Evolutionary conservation across 805 yeast genomes (phyloP), one percentile per base, ranked within the genome.

Genomic region (Millerago galiae): DNA sequence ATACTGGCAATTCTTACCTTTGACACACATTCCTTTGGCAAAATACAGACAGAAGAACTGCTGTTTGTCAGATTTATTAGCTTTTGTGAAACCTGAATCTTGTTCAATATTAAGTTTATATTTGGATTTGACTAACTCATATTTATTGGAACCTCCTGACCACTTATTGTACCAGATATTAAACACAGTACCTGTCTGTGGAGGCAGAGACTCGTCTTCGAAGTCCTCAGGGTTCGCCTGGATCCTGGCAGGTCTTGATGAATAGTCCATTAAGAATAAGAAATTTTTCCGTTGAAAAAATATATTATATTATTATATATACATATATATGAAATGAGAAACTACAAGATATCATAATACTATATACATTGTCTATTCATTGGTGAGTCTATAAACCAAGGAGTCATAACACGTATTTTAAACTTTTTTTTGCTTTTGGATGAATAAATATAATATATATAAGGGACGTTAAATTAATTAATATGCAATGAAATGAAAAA

Each of bases 131-230:
- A 63, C 66, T 65, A 64, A 62, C 15, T 16, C 15, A 16, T 14
- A 3, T 2, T 49, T 46, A 58, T 34, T 43, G 46, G 68, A 60
- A 18, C 77, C 77, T 27, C 77, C 77, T 8, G 93, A 78, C 96
- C 96, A 90, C 60, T 82, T 83, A 43, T 82, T 70, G 60, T 77
- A 90, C 97, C 97, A 90, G 13, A 87, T 71, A 54, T 90, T 90
- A 67, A 83, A 90, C 0, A 79, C 77, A 8, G 79, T 75, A 0
- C 96, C 96, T 1, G 83, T 74, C 50, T 85, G 95, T 6, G 86
- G 81, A 0, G 95, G 95, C 37, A 75, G 72, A 33, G 74, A 79
- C 34, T 77, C 79, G 1, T 64, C 69, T 15, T 72, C 70, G 13
- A 79, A 60, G 5, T 67, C 66, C 0, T 72, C 71, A 1, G 86